Conservation (phyloP, 129 eudicot species). For the Flaveria brownii region DNA sequence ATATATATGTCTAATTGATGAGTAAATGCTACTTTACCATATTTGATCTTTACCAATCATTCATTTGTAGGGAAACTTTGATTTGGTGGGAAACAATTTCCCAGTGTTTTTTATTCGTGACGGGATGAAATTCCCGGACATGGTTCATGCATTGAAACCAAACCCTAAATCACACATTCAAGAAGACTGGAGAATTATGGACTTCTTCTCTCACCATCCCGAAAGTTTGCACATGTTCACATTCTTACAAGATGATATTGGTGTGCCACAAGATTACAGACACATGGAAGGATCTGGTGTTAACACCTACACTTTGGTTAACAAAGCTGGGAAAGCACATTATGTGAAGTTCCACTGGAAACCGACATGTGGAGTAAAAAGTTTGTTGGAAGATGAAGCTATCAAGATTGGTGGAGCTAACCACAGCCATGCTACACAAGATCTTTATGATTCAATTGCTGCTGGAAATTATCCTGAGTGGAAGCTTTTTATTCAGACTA, state of each 20-base stretch:
- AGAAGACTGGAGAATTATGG: conserved; percentile 51
- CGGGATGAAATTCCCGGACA: conserved; percentile 85
- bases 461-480: conserved; percentile 78
- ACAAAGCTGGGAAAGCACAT: conserved; percentile 68
- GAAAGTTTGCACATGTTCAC: conserved; percentile 75
- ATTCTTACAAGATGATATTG: conserved; percentile 73
- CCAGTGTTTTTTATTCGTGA: conserved; percentile 78
- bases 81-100: conserved; percentile 88
- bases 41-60: neutral
- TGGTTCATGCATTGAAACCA: conserved; percentile 82
- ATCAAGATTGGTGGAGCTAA: conserved; percentile 64
- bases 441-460: conserved; percentile 71
- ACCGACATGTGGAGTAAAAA: conserved; percentile 75
- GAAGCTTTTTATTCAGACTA: conserved; percentile 70
- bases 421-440: conserved; percentile 82
- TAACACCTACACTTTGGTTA: conserved; percentile 66
- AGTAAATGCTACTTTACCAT: neutral
- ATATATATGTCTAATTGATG: neutral
- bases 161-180: conserved; percentile 89
- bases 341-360: conserved; percentile 86
- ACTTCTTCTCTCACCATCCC: conserved; percentile 16
- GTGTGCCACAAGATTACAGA: conserved; percentile 75
- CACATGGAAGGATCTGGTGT: conserved; percentile 90
- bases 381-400: conserved; percentile 63
- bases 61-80: conserved; percentile 68